phyloP scores from a whole-genome alignment of 2,329 filamentous ascomycete species.

The Neonectria coccinea region DNA sequence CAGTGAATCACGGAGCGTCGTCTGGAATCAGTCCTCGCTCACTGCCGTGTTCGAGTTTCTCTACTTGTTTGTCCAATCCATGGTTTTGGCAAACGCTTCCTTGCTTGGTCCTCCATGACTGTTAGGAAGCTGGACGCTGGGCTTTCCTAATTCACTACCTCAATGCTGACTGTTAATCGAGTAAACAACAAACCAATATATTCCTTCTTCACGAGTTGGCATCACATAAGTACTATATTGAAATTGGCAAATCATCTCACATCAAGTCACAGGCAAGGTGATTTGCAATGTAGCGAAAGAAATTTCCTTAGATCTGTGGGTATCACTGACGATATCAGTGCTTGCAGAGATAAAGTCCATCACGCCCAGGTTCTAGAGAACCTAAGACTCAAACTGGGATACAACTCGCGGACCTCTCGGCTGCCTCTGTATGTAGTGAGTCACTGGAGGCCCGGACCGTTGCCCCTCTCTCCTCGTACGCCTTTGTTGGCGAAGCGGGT shows the following conservation, averaged over 20 bases:
- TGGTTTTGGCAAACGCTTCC: neutral
- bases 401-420: neutral
- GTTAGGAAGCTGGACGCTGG: neutral
- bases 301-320: slow-evolving; percentile 4
- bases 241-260: neutral
- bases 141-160: neutral
- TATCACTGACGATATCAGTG: slow-evolving; percentile 7
- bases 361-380: neutral
- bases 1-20: neutral
- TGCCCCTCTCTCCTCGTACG: slow-evolving; percentile 14
- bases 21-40: neutral
- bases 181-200: neutral
- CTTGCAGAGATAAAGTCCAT: slow-evolving; percentile 5
- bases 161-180: too few relatives aligned
- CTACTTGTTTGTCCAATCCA: neutral
- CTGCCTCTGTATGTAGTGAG: neutral
- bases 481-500: slow-evolving; percentile 5
- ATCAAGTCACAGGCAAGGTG: neutral
- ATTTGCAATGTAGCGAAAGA: neutral
- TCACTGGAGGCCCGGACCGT: neutral
- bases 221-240: neutral
- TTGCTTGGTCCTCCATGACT: neutral
- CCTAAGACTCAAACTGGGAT: neutral
- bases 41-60: neutral
- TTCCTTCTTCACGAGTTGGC: neutral